Percentiles rank a stretch among this genome's conserved stretches.
phyloP scores from a whole-genome alignment of 805 yeast species.

The Starmerella vitae region DNA sequence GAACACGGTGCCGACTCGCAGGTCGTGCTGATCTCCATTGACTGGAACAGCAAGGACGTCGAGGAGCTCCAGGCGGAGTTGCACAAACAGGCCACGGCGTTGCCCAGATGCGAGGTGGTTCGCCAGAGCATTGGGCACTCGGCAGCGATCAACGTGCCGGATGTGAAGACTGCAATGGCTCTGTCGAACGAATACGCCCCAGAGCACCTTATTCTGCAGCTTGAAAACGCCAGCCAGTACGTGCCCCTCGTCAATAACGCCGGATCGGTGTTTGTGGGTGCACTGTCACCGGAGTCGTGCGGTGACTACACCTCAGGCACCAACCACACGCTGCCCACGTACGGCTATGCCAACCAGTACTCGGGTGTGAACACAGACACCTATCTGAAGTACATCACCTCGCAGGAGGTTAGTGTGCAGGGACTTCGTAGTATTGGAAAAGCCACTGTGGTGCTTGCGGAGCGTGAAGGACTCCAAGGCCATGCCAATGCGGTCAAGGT shows the following conservation, averaged over 20 bases:
- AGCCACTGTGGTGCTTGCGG: conserved; percentile 92
- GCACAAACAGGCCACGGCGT: conserved; percentile 61
- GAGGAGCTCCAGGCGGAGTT: conserved; percentile 68
- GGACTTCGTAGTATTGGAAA: conserved; percentile 85
- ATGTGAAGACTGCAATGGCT: conserved; percentile 68
- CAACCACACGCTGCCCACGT: conserved; percentile 95
- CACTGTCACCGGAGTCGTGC: conserved; percentile 91
- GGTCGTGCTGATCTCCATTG: conserved; percentile 80
- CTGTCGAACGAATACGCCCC: conserved; percentile 91
- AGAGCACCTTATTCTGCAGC: conserved; percentile 89
- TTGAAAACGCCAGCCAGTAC: conserved; percentile 59
- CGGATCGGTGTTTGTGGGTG: conserved; percentile 93
- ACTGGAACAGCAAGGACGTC: conserved; percentile 45
- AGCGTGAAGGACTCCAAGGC: conserved; percentile 91
- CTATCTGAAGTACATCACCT: conserved; percentile 86
- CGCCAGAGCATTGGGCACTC: conserved; percentile 89
- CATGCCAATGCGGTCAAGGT: conserved; percentile 95
- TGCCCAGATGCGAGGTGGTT: conserved; percentile 89
- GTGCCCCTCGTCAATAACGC: conserved; percentile 77
- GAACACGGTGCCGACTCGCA: conserved; percentile 98
- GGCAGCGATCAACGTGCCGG: conserved; percentile 54
- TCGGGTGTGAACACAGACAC: conserved; percentile 95
- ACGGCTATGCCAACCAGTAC: conserved; percentile 95
- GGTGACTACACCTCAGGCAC: conserved; percentile 98
- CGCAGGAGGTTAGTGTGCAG: conserved; percentile 75